phyloP scores from a whole-genome alignment of 345 rosid species.

The Dovyalis caffra region DNA sequence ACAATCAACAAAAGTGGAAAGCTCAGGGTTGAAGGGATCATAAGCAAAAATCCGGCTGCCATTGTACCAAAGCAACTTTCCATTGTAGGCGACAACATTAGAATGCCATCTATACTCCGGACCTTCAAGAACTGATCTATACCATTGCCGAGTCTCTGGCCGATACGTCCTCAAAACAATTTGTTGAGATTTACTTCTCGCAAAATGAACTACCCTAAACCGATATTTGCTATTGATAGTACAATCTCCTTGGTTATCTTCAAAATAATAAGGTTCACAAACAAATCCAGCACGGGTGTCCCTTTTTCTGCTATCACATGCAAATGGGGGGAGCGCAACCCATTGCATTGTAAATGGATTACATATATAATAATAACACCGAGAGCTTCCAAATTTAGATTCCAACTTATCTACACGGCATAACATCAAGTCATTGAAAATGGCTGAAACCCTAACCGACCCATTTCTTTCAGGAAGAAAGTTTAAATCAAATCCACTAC shows the following conservation, averaged over 20 bases:
- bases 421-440: neutral
- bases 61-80: neutral
- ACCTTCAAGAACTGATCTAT: neutral
- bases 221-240: neutral
- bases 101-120: neutral
- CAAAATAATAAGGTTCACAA: neutral
- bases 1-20: neutral
- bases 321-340: slow-evolving; percentile 1
- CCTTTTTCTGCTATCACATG: neutral
- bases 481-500: neutral
- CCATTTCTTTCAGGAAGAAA: neutral
- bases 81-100: neutral
- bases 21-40: neutral
- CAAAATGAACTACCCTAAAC: neutral
- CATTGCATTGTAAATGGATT: slow-evolving; percentile 1
- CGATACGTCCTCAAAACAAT: neutral
- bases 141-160: neutral
- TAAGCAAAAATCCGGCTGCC: neutral
- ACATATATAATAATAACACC: too few species aligned
- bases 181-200: neutral
- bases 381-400: too few species aligned
- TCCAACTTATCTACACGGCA: too few species aligned
- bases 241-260: neutral
- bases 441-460: neutral
- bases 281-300: neutral